A percentile compares a stretch with the other conserved stretches of the same genome.
Conservation (phyloP, 148 eudicot genomes). For the Camellia japonica region DNA sequence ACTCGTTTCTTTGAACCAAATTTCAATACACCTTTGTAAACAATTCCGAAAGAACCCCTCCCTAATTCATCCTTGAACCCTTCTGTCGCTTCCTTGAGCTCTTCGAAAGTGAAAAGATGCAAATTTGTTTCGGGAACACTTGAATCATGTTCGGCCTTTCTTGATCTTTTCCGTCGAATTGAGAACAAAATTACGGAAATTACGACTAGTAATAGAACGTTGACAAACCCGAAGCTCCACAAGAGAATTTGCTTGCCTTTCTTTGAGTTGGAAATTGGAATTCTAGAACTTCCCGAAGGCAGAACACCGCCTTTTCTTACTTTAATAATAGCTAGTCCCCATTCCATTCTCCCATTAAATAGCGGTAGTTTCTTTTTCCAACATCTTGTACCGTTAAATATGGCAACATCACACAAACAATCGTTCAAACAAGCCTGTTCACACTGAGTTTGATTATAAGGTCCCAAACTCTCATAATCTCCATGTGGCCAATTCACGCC, state of each 20-base stretch:
- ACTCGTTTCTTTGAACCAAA: background rate
- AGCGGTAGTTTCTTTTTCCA: background rate
- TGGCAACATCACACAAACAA: no score
- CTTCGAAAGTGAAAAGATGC: background rate
- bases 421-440: background rate
- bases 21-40: background rate
- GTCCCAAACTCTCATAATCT: background rate
- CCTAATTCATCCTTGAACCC: no score
- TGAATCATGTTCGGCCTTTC: background rate
- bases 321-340: background rate
- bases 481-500: no score
- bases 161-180: background rate
- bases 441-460: conserved; percentile 3
- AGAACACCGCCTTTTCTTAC: background rate
- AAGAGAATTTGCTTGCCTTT: background rate
- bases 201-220: background rate
- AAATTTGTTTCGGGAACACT: conserved; percentile 3
- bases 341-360: background rate
- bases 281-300: no score
- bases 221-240: conserved; percentile 3
- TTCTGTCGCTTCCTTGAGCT: no score
- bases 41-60: no score
- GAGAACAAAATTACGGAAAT: background rate
- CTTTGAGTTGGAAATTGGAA: no score
- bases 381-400: background rate